Evolutionary conservation across 208 protist genomes (phyloP).

Genomic region (Trypanosoma mega): DNA sequence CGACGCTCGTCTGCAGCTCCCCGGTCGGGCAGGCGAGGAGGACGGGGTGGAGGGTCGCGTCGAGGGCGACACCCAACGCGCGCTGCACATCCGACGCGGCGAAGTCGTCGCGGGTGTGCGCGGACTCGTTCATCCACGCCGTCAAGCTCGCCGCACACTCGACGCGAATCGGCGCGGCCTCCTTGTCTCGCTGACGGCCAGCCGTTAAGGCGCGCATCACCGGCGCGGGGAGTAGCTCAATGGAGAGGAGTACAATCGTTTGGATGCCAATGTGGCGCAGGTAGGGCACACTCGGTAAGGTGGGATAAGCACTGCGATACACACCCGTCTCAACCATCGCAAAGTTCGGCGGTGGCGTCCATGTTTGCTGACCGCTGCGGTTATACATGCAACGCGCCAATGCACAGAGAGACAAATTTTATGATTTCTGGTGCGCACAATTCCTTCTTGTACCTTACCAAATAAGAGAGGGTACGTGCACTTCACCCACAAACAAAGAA

Average conservation of each 20-base stretch:
- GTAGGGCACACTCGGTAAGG: constrained; percentile 60
- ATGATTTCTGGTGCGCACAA: too few species aligned
- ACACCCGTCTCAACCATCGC: constrained; percentile 72
- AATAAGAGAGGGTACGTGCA: not conserved
- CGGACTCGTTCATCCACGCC: constrained; percentile 59
- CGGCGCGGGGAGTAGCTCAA: constrained; percentile 63
- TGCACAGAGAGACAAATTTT: too few species aligned
- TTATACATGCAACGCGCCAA: constrained; percentile 15
- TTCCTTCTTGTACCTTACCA: too few species aligned
- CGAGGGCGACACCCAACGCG: constrained; percentile 79
- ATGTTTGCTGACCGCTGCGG: constrained; percentile 14
- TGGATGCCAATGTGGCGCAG: constrained; percentile 76
- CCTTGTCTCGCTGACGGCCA: not conserved
- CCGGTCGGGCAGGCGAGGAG: constrained; percentile 86
- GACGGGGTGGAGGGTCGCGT: constrained; percentile 84
- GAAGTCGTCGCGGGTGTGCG: constrained; percentile 66
- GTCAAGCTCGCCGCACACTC: constrained; percentile 55
- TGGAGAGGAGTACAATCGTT: constrained; percentile 78
- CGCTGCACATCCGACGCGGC: constrained; percentile 60
- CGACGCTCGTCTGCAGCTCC: constrained; percentile 81
- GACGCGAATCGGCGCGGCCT: constrained; percentile 35
- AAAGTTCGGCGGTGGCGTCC: constrained; percentile 75
- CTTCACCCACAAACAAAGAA: too few species aligned
- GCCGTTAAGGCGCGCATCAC: constrained; percentile 35
- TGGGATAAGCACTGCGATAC: constrained; percentile 85